Base-by-base conservation (phyloP, 495 filamentous ascomycete species). In the Neohortaea acidophila region DNA sequence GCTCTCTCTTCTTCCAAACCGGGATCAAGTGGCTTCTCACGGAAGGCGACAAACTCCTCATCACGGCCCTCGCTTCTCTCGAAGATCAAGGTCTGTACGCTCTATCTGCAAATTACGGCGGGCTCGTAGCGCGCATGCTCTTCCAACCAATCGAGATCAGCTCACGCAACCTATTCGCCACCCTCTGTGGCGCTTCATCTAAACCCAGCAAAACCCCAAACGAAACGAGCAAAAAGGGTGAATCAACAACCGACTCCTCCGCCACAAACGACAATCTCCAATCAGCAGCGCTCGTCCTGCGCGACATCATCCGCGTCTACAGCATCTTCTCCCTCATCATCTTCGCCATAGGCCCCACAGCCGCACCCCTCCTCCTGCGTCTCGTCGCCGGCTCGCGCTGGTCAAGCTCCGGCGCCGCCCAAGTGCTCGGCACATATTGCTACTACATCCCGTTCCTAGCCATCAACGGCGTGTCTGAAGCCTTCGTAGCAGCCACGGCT, bases 91-190 rank as follows among this genome's bases (percentile, higher is more conserved):
- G 89, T n/a, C 75, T 83, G 13, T 99, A 96, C 58, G 80, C 84
- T 0, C 66, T 99, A 2, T 89, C 87, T 21, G 77, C 81, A 35
- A 94, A 94, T 53, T 99, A 99, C 62, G 89, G 91, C 27, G 79
- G 84, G 6, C 71, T 99, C 2, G 58, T 91, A 35, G 89, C 91
- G 2, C 77, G 89, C 10, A 72, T 94, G 39, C 59, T 99, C 39
- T 89, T 99, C 56, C 89, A 94, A 51, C 89, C 89, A 8, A 72
- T 96, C 48, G 89, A 99, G 52, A 91, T 96, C 57, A 83, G 77
- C 47, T 81, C 77, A 44, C 77, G 91, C 17, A 82, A 76, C 46
- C 70, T 92, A 42, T 94, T 96, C 53, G 80, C 79, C 23, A 76
- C 76, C 33, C 66, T 94, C 8, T 61, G 59, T 44, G 51, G 53